A percentile compares a stretch with the other conserved stretches of the same genome.
Conservation (phyloP, 75 land plant genomes). For the Chamaecyparis obtusa region DNA sequence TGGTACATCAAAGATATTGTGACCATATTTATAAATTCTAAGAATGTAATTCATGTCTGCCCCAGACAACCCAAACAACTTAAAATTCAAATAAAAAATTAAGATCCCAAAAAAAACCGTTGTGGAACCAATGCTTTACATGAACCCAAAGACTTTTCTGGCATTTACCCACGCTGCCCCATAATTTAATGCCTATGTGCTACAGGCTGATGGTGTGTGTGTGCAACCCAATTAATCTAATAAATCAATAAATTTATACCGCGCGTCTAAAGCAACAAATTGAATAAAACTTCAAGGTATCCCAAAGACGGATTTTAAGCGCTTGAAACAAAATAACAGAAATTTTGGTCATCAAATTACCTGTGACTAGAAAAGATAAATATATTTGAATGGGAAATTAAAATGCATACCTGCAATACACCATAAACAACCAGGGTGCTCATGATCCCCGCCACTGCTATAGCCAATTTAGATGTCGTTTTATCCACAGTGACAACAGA, state of each 20-base stretch:
- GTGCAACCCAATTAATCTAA: background rate
- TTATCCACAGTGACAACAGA: conserved; percentile 19
- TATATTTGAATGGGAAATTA: background rate
- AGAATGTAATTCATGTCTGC: background rate
- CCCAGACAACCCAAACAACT: background rate
- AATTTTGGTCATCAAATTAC: background rate
- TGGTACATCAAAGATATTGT: background rate
- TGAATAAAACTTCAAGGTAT: background rate
- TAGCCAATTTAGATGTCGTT: conserved; percentile 33
- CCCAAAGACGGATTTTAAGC: background rate
- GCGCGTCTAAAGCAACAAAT: background rate
- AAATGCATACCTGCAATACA: conserved; percentile 58
- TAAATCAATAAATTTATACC: background rate
- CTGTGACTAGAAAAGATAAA: background rate
- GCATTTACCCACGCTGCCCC: background rate
- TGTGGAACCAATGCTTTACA: background rate
- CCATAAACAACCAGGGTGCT: conserved; percentile 86
- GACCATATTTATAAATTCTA: background rate
- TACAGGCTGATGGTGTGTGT: background rate
- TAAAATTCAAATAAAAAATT: background rate
- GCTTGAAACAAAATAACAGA: background rate
- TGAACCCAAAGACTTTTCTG: background rate
- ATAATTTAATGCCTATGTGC: too few species aligned
- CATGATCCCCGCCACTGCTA: conserved; percentile 83
- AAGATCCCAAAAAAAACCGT: background rate